A percentile compares a stretch with the other conserved stretches of the same genome.
phyloP scores from a whole-genome alignment of 2,329 filamentous ascomycete species.

The Scopulariopsis brevicaulis region DNA sequence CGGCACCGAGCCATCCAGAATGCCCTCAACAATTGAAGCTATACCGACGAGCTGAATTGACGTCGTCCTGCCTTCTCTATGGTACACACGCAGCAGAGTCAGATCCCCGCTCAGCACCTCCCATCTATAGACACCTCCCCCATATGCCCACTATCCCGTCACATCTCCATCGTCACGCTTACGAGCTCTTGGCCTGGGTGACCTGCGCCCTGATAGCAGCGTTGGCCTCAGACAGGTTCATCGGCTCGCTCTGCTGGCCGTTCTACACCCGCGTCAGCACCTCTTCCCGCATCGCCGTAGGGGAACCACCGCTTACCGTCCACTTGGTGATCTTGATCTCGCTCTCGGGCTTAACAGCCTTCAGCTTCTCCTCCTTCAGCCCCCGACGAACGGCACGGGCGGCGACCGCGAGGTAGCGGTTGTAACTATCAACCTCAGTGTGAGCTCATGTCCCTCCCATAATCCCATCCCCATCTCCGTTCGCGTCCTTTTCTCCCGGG shows the following conservation, averaged over 20 bases:
- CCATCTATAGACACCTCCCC: not conserved
- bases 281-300: not conserved
- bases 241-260: slow-evolving; percentile 86
- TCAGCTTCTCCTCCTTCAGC: slow-evolving; percentile 88
- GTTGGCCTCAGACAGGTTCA: slow-evolving; percentile 55
- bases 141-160: not conserved
- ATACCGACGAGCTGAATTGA: not conserved
- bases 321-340: slow-evolving; percentile 90
- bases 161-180: not conserved
- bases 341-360: slow-evolving; percentile 73
- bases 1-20: not conserved
- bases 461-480: not conserved
- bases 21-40: not conserved
- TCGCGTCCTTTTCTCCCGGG: not conserved
- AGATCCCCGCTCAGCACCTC: not conserved
- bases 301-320: slow-evolving; percentile 55
- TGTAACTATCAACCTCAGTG: slow-evolving; percentile 60
- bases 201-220: slow-evolving; percentile 23
- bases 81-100: slow-evolving; percentile 1
- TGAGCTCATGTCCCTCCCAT: slow-evolving; percentile 18
- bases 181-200: slow-evolving; percentile 20
- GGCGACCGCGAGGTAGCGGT: slow-evolving; percentile 96
- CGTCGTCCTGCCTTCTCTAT: slow-evolving; percentile 1
- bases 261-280: slow-evolving; percentile 44
- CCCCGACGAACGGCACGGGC: slow-evolving; percentile 91